Evolutionary conservation across 768 basidiomycete genomes (phyloP).

Genomic region (Xanthoconium purpureum): DNA sequence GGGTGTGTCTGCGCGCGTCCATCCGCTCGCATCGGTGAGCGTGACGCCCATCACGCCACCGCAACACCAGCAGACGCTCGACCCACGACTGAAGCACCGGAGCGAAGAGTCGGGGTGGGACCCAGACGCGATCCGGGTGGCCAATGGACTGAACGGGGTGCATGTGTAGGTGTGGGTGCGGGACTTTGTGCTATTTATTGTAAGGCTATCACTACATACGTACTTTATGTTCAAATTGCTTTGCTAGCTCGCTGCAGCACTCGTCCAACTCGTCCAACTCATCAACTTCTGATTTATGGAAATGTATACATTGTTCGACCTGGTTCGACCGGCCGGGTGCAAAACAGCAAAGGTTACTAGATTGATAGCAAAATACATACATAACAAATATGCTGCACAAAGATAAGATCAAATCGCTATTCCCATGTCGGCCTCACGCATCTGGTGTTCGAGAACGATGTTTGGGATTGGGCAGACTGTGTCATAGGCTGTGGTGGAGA

Average conservation of each 20-base stretch:
- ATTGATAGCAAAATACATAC: slow-evolving; percentile 7
- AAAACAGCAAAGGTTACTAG: neutral
- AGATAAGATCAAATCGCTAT: neutral
- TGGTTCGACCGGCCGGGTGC: neutral
- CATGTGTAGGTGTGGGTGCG: slow-evolving; percentile 5
- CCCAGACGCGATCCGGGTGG: slow-evolving; percentile 16
- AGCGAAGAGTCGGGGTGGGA: slow-evolving; percentile 30
- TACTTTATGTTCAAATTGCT: neutral
- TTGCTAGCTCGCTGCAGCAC: neutral
- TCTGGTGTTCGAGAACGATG: neutral
- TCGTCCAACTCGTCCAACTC: neutral
- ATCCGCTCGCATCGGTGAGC: slow-evolving; percentile 26
- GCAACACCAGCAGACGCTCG: slow-evolving; percentile 19
- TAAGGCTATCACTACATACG: slow-evolving; percentile 16
- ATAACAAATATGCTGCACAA: neutral
- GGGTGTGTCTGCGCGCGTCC: slow-evolving; percentile 28
- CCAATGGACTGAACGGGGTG: slow-evolving; percentile 17
- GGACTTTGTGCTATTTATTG: slow-evolving; percentile 10
- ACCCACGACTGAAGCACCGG: slow-evolving; percentile 32
- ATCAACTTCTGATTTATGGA: too few relatives aligned
- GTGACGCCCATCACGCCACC: slow-evolving; percentile 33
- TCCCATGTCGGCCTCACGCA: neutral
- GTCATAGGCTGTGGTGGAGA: neutral
- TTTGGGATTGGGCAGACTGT: neutral
- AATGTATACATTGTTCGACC: neutral